Evolutionary conservation across 208 protist genomes (phyloP), one percentile per base, ranked within the genome.

Genomic region (Wallacemonas sp.): DNA sequence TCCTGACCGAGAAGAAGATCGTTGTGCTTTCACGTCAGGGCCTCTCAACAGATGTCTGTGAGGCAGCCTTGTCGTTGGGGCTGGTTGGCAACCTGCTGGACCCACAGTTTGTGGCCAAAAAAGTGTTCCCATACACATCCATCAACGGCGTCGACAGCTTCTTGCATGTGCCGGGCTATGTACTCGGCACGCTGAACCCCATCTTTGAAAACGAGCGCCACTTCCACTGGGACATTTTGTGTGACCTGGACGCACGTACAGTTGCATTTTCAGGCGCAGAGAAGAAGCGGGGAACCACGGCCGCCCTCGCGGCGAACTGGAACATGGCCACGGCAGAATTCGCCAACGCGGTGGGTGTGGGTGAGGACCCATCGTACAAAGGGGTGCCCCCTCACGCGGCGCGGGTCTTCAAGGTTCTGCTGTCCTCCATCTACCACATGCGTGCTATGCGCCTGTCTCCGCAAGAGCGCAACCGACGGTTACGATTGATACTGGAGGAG

Each of bases 81-180:
- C 55, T 86, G 34, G 62, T 94, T 36, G 82, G 84, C 26, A 84
- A 79, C 66, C 27, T 86, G 41, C 55, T 94, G 26, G 79, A 94
- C 51, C 69, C 71, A n/a, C 53, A 75, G 56, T 89, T 90, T 55
- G 70, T 84, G 45, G 62, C 69, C n/a, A 74, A 60, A n/a, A 84
- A 82, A 59, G 84, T 94, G 27, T 94, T 94, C 51, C 88, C 88
- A 12, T 94, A 90, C 71, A 79, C 77, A 19, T 89, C 88, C 26
- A 76, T 94, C 28, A 91, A 82, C 64, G 76, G 62, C 36, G 76
- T 77, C 8, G 72, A 80, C 14, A 68, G 79, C 62, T 91, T 94
- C 46, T 27, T 70, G n/a, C 26, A 70, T 62, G 76, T 94, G 6
- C 77, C 84, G 2, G 84, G 88, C 31, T 94, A 91, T 76, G 70